phyloP scores from a whole-genome alignment of 257 asterid species.

The Osmanthus fragrans region DNA sequence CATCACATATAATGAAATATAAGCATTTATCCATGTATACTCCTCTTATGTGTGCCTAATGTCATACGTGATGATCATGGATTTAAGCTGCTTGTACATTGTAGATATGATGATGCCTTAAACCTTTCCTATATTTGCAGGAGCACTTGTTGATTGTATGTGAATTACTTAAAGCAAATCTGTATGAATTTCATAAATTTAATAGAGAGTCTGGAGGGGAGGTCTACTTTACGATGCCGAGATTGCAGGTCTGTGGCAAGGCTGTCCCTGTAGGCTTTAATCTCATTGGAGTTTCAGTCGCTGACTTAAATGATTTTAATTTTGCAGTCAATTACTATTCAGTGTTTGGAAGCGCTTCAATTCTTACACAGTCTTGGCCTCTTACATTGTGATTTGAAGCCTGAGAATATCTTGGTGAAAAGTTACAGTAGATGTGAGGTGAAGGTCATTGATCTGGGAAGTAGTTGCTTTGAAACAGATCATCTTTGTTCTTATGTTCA shows the following conservation, averaged over 20 bases:
- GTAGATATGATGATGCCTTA: constrained; percentile 2
- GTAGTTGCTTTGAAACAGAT: constrained; percentile 82
- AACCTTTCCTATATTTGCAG: constrained; percentile 35
- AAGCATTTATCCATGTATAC: neutral
- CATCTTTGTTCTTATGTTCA: constrained; percentile 80
- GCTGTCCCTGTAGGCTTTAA: neutral
- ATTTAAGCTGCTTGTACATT: neutral
- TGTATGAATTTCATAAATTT: constrained; percentile 74
- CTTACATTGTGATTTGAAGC: constrained; percentile 81
- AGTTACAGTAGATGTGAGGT: constrained; percentile 86
- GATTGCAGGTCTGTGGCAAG: constrained; percentile 57
- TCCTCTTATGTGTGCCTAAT: neutral
- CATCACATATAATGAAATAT: neutral
- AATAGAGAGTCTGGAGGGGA: constrained; percentile 86
- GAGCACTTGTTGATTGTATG: constrained; percentile 80
- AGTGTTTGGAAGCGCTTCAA: constrained; percentile 76
- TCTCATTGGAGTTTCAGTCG: neutral
- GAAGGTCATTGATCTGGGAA: constrained; percentile 81
- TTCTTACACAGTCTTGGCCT: constrained; percentile 72
- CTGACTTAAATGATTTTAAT: constrained; percentile 20
- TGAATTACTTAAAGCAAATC: constrained; percentile 74
- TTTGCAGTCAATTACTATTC: constrained; percentile 70
- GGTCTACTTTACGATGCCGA: constrained; percentile 83
- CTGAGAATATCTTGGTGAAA: constrained; percentile 79
- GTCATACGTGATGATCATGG: constrained; percentile 6